Percentiles rank a stretch among this genome's conserved stretches.
These are phyloP conservation scores for Thymus mandschuricus DNA, from an alignment of 257 asterid genomes.

Conservation along the genomic window DNA sequence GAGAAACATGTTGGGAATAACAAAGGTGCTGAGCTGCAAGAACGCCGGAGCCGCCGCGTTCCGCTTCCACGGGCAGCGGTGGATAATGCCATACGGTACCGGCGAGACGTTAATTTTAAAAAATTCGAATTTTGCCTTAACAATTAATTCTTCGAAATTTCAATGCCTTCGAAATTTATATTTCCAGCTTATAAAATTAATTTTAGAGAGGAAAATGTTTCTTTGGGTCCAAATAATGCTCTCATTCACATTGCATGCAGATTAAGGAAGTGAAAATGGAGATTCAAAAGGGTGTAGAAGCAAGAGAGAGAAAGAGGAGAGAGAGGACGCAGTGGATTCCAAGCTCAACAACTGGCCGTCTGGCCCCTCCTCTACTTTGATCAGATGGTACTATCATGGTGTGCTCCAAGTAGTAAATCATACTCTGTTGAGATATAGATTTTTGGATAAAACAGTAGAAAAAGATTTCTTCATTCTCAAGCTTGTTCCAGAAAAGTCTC, in stretches of 20 bases:
- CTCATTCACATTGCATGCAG: slow-evolving; percentile 22
- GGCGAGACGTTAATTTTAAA: slow-evolving; percentile 28
- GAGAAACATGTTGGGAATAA: neutral
- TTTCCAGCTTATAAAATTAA: too few species aligned
- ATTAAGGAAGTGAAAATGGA: slow-evolving; percentile 42
- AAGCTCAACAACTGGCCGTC: slow-evolving; percentile 49
- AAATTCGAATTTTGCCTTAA: neutral
- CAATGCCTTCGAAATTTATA: too few species aligned
- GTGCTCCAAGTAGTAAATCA: slow-evolving; percentile 10
- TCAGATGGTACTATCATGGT: slow-evolving; percentile 7
- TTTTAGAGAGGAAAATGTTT: too few species aligned
- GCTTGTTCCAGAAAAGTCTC: too few species aligned
- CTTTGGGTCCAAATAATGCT: too few species aligned
- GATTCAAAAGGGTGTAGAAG: slow-evolving; percentile 33
- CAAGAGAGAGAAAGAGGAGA: slow-evolving; percentile 43
- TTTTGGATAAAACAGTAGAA: too few species aligned
- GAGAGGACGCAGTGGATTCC: slow-evolving; percentile 46
- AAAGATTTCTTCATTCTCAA: too few species aligned
- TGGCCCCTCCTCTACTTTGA: slow-evolving; percentile 34
- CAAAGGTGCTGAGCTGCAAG: slow-evolving; percentile 16
- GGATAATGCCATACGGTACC: slow-evolving; percentile 36
- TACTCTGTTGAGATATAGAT: too few species aligned
- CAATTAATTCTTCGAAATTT: too few species aligned
- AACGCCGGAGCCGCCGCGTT: slow-evolving; percentile 17
- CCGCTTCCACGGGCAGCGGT: slow-evolving; percentile 34